Conservation (phyloP, 257 asterid genomes). For the Asclepias syriaca region DNA sequence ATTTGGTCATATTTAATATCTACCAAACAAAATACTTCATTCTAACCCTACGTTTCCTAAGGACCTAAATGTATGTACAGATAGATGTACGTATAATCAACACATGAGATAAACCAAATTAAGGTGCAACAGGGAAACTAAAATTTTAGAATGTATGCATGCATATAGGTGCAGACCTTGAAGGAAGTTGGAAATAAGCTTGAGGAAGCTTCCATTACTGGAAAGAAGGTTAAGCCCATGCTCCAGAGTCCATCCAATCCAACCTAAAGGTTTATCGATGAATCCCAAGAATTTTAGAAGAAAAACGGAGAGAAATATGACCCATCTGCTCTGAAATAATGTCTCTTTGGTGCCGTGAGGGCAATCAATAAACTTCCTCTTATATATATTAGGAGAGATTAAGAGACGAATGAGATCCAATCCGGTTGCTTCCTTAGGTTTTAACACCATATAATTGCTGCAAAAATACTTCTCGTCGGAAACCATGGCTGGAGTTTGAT, state of each 20-base stretch:
- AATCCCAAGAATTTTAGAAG: not conserved
- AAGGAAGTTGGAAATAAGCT: not conserved
- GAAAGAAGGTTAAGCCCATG: not conserved
- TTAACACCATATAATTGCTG: constrained; percentile 16
- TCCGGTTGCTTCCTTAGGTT: constrained; percentile 11
- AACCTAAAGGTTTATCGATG: not conserved
- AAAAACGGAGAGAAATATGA: not conserved
- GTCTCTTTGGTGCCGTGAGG: too few relatives aligned
- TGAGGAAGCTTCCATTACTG: not conserved
- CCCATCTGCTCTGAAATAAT: not conserved
- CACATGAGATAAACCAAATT: too few relatives aligned
- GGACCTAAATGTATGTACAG: too few relatives aligned
- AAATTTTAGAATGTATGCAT: too few relatives aligned
- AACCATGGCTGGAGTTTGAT: not conserved
- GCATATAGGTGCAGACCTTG: not conserved
- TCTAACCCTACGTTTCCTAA: too few relatives aligned
- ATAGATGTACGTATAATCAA: too few relatives aligned
- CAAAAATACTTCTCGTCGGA: not conserved
- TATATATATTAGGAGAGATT: constrained; percentile 6
- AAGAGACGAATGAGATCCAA: constrained; percentile 10
- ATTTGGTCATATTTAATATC: too few relatives aligned
- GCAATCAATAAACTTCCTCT: not conserved
- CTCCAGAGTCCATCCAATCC: not conserved
- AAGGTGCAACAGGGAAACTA: too few relatives aligned
- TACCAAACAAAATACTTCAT: too few relatives aligned